Evolutionary conservation across 768 basidiomycete species (phyloP).

Genomic region (Rhodosporidiobolus odoratus): DNA sequence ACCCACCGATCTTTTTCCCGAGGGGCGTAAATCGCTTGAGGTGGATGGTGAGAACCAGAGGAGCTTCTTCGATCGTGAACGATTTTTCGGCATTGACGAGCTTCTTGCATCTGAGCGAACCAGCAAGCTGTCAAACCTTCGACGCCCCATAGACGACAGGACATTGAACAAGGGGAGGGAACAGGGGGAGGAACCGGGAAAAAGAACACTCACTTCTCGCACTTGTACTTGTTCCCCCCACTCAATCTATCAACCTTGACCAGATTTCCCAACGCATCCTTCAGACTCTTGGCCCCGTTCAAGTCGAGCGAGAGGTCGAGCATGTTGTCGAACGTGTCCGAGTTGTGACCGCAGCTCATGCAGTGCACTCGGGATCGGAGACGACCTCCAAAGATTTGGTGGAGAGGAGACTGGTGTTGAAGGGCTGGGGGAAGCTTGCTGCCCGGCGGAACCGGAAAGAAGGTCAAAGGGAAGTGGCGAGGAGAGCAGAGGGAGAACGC

Average conservation of each 20-base stretch:
- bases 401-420: conserved; percentile 82
- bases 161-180: neutral
- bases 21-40: conserved; percentile 83
- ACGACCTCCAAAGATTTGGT: conserved; percentile 86
- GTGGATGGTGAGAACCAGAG: conserved; percentile 81
- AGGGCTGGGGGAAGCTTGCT: conserved; percentile 36
- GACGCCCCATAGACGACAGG: neutral
- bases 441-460: neutral
- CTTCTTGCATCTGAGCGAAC: conserved; percentile 70
- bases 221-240: conserved; percentile 94
- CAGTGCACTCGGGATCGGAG: conserved; percentile 88
- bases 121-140: too few relatives aligned
- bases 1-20: conserved; percentile 76
- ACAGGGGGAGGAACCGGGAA: neutral
- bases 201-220: conserved; percentile 93
- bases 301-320: conserved; percentile 92
- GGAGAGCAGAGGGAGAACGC: conserved; percentile 45
- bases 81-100: conserved; percentile 82
- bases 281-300: conserved; percentile 54
- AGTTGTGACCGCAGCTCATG: conserved; percentile 70
- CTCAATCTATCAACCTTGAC: conserved; percentile 73
- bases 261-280: conserved; percentile 72
- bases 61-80: conserved; percentile 82
- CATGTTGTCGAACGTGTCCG: conserved; percentile 93
- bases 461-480: conserved; percentile 59